A percentile compares a stretch with the other conserved stretches of the same genome.
phyloP scores from a whole-genome alignment of 345 rosid species.

The Punica granatum region DNA sequence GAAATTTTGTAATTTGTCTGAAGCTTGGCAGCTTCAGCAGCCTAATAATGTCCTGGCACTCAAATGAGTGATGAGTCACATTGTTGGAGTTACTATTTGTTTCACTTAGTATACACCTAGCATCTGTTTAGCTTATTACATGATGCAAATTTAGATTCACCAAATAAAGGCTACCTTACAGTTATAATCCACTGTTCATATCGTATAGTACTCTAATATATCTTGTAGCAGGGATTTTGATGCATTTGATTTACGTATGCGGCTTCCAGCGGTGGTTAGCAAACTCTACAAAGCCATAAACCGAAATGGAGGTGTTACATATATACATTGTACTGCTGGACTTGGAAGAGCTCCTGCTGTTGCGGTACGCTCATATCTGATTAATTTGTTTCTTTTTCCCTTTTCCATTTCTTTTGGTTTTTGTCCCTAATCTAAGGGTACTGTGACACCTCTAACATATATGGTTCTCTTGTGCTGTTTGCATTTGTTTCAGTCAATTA shows the following conservation, averaged over 20 bases:
- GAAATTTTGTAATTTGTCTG: neutral
- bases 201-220: neutral
- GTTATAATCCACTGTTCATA: neutral
- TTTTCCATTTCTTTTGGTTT: neutral
- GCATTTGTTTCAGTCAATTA: neutral
- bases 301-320: conserved; percentile 77
- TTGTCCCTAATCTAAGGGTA: neutral
- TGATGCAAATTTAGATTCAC: neutral
- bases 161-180: neutral
- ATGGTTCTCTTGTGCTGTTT: neutral
- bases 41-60: neutral
- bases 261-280: conserved; percentile 86
- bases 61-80: neutral
- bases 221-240: conserved; percentile 75
- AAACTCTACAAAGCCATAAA: conserved; percentile 56
- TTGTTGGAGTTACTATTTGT: neutral
- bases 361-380: conserved; percentile 44
- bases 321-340: conserved; percentile 97
- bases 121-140: neutral
- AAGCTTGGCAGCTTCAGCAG: neutral
- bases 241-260: conserved; percentile 84
- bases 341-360: conserved; percentile 96
- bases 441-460: neutral
- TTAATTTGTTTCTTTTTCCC: conserved; percentile 1
- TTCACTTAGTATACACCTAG: neutral